Percentiles rank a stretch among this genome's conserved stretches.
Evolutionary conservation across 495 filamentous ascomycete species (phyloP).

Genomic region (Tuber brumale): DNA sequence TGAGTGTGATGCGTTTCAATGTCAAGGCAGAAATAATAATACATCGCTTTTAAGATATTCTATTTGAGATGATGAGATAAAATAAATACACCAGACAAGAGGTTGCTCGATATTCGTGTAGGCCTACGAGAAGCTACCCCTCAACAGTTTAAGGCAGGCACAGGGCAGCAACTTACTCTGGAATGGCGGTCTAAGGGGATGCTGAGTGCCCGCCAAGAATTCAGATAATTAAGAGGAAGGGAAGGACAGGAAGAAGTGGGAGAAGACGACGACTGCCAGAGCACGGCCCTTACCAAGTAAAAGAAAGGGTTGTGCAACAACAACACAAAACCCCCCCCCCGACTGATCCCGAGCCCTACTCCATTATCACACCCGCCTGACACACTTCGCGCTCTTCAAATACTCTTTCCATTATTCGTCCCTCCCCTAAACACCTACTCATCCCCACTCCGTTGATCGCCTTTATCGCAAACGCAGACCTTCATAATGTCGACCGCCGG

Average conservation of each 20-base stretch:
- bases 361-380: background rate
- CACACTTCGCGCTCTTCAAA: background rate
- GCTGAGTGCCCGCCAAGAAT: background rate
- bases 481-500: conserved; percentile 34
- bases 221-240: background rate
- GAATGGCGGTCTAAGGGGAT: background rate
- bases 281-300: background rate
- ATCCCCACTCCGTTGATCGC: background rate
- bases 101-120: background rate
- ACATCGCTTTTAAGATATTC: background rate
- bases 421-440: conserved; percentile 5
- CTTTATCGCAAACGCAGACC: conserved; percentile 6
- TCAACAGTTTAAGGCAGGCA: background rate
- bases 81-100: background rate
- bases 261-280: background rate
- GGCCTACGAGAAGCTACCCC: background rate
- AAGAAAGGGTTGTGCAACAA: conserved; percentile 2
- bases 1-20: background rate
- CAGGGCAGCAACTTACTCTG: background rate
- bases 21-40: background rate
- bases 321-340: background rate
- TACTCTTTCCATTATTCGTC: conserved; percentile 9
- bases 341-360: conserved; percentile 1
- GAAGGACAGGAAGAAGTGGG: background rate
- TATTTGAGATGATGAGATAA: background rate